These are phyloP conservation scores for Phylloporus sp. DNA, from an alignment of 768 basidiomycete genomes.

Conservation along the genomic window DNA sequence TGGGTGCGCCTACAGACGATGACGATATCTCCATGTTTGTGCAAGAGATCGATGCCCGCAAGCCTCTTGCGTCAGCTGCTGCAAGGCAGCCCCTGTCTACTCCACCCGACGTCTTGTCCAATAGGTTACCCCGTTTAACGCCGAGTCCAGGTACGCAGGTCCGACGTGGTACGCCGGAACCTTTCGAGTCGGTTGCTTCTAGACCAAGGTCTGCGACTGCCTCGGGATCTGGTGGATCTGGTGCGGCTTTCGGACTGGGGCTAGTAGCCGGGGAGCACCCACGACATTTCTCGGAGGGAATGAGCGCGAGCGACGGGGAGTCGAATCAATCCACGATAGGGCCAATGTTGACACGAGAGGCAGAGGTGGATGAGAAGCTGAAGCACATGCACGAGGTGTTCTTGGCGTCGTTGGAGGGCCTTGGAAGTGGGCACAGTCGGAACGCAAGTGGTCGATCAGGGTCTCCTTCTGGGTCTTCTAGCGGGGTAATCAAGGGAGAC, in stretches of 20 bases:
- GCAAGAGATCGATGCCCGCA: constrained; percentile 69
- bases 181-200: constrained; percentile 1
- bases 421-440: constrained; percentile 39
- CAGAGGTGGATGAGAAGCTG: constrained; percentile 63
- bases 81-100: constrained; percentile 12
- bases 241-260: constrained; percentile 12
- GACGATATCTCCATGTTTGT: constrained; percentile 78
- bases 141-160: constrained; percentile 6
- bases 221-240: neutral
- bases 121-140: neutral
- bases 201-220: constrained; percentile 1
- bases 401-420: constrained; percentile 57
- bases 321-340: constrained; percentile 33
- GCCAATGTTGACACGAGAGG: constrained; percentile 61
- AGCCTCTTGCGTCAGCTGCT: constrained; percentile 44
- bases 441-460: constrained; percentile 11
- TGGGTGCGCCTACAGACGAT: constrained; percentile 56
- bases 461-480: constrained; percentile 9
- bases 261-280: constrained; percentile 14
- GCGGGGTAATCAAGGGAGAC: constrained; percentile 8
- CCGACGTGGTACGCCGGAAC: neutral
- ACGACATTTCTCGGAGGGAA: constrained; percentile 19
- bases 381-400: constrained; percentile 67
- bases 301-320: constrained; percentile 13
- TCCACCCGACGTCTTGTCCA: neutral